Base-by-base conservation (phyloP, 192 early-diverging fungal species). In the Coemansia erecta region DNA sequence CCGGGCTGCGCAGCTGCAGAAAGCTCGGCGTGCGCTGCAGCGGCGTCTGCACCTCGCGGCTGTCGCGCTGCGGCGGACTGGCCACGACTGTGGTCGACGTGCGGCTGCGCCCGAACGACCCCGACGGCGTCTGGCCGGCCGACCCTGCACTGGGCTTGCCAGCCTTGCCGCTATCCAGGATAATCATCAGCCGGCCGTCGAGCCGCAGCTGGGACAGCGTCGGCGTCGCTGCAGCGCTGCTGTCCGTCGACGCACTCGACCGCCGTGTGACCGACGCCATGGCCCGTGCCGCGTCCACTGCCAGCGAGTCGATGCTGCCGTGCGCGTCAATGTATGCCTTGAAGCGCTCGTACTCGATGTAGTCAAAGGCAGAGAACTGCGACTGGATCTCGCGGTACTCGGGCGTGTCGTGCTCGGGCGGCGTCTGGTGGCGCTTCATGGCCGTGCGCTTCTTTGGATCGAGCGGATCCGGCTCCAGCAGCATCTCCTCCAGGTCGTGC, bases 391-490 rank as follows among this genome's bases (percentile, higher is more conserved):
- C 65, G 40, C 86, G 80, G 72, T 92, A 82, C 64, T 91, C 89
- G 10, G 58, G 59, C 42, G 70, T 61, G 2, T 56, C 46, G 51
- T 82, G 64, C 18, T 62, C 59, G 18, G 69, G 40, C 40, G 78
- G 63, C 2, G 56, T 28, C 41, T 77, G 57, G 31, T 65, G 35
- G 31, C 77, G 68, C 60, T 65, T 74, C 62, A 70, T 78, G 26
- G 77, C 84, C 64, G 83, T 83, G 12, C 85, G 83, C 43, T 86
- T 87, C 62, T 85, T 89, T 21, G 85, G 88, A 28, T 91, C 88
- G 17, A 98, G 83, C 1, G 94, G 96, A 52, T 95, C 94, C 31
- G 97, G 95, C 65, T 99, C 95, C n/a, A 99, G 80, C 40, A 99
- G 73, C 26, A 98, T 84, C 63, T 99, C 97, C 59, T 99, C 95